These are phyloP conservation scores for Metschnikowia proteae DNA, from an alignment of 805 yeast species.

Conservation along the genomic window DNA sequence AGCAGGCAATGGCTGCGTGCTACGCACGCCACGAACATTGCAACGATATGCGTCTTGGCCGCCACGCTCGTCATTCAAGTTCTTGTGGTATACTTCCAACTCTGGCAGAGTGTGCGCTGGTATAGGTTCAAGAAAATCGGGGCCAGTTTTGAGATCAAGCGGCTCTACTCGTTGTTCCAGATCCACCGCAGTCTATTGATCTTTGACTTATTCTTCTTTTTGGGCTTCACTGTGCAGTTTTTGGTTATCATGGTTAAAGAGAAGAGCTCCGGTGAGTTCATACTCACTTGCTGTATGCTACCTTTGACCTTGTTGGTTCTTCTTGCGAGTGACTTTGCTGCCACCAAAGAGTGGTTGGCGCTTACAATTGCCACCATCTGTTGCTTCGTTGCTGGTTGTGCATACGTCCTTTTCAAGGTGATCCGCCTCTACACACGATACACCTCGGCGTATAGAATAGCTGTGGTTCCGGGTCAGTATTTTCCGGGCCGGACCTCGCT, in stretches of 20 bases:
- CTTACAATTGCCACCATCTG: constrained; percentile 27
- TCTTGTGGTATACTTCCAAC: constrained; percentile 26
- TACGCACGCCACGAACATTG: constrained; percentile 38
- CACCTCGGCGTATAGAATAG: constrained; percentile 31
- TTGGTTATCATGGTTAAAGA: constrained; percentile 41
- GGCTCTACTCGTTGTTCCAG: constrained; percentile 36
- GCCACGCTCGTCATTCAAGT: constrained; percentile 30
- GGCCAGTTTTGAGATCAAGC: constrained; percentile 39
- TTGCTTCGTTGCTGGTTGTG: constrained; percentile 38
- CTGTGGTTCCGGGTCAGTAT: constrained; percentile 30
- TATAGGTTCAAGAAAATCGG: constrained; percentile 47
- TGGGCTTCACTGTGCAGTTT: constrained; percentile 49
- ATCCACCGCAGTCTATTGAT: constrained; percentile 37
- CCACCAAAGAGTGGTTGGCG: constrained; percentile 29
- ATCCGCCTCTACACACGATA: constrained; percentile 43
- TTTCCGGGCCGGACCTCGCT: constrained; percentile 46
- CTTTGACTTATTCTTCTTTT: constrained; percentile 45
- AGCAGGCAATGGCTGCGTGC: constrained; percentile 27
- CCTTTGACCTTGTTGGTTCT: constrained; percentile 42
- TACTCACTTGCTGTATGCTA: constrained; percentile 42
- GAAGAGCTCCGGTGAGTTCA: constrained; percentile 40
- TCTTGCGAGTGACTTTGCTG: constrained; percentile 33
- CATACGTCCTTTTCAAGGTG: constrained; percentile 45
- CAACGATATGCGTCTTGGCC: constrained; percentile 41
- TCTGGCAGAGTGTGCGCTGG: constrained; percentile 44